Conservation (phyloP, 768 basidiomycete genomes). For the Fomitopsis serialis region DNA sequence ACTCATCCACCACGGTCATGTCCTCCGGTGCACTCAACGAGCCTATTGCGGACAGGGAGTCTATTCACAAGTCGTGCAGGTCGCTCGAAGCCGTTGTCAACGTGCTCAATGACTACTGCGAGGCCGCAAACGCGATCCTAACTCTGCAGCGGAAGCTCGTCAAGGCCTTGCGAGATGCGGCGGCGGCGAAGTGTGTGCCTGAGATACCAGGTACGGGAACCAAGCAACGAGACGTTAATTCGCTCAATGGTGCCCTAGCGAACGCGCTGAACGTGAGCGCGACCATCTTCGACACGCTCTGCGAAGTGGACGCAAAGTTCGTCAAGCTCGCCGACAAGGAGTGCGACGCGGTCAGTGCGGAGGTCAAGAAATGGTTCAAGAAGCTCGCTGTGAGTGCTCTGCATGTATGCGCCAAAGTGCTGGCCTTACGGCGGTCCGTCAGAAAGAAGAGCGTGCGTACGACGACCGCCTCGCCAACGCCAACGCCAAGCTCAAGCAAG, state of each 20-base stretch:
- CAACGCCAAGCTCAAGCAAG: slow-evolving; percentile 73
- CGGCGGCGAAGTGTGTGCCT: slow-evolving; percentile 50
- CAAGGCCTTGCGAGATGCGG: slow-evolving; percentile 64
- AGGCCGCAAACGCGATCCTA: slow-evolving; percentile 58
- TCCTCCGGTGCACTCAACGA: slow-evolving; percentile 12
- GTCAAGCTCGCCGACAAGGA: slow-evolving; percentile 72
- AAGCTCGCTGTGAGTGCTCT: slow-evolving; percentile 57
- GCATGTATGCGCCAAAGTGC: neutral
- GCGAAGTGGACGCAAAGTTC: slow-evolving; percentile 71
- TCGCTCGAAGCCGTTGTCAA: slow-evolving; percentile 63
- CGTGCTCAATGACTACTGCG: slow-evolving; percentile 69
- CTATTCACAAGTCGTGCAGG: slow-evolving; percentile 80
- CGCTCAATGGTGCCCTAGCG: slow-evolving; percentile 32
- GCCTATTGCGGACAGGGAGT: slow-evolving; percentile 52
- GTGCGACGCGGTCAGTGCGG: slow-evolving; percentile 54
- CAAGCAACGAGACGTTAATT: neutral
- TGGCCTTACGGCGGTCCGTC: neutral
- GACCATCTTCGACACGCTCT: slow-evolving; percentile 60
- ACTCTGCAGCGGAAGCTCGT: slow-evolving; percentile 69
- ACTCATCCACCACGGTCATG: slow-evolving; percentile 3
- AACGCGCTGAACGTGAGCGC: slow-evolving; percentile 65
- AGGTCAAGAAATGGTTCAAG: slow-evolving; percentile 86
- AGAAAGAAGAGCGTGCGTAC: slow-evolving; percentile 81
- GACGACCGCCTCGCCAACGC: slow-evolving; percentile 64
- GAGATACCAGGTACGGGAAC: slow-evolving; percentile 54